Evolutionary conservation across 495 filamentous ascomycete species (phyloP), one percentile per base, ranked within the genome.

Genomic region (Xylaria curta): DNA sequence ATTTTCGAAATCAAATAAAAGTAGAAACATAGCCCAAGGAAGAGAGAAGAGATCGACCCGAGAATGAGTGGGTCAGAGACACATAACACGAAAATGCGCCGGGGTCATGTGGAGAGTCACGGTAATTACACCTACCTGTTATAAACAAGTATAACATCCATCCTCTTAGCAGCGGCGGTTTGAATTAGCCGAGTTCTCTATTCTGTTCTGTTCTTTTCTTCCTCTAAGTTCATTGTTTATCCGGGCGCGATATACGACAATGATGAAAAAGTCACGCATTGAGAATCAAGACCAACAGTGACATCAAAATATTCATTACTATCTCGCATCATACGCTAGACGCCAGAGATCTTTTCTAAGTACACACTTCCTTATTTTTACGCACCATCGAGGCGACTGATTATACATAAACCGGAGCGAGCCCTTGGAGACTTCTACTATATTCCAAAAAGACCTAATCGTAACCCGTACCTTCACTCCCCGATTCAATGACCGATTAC

Each of bases 401-500:
- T 60, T 38, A 60, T 10, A 10, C n/a, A 60, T 59, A 19, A 59
- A n/a, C 58, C 58, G n/a, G n/a, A n/a, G n/a, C 9, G 7, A 9
- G 33, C 19, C 33, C 8, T 36, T 38, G 31, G 31, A 59, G 10
- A 4, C 15, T 36, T 59, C 28, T 36, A n/a, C 54, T n/a, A n/a
- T n/a, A n/a, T n/a, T 36, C 28, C n/a, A 6, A 19, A 17, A 19
- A 31, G 28, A 12, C n/a, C n/a, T n/a, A n/a, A 15, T 28, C 31
- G 53, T 15, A 13, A 60, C 21, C 12, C 58, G 2, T 15, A 60
- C 1, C 13, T 12, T 21, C 5, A 4, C 19, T 21, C 33, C 15
- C 26, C 9, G n/a, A 60, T 8, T 3, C 33, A 21, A 12, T 38
- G 4, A 46, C 36, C 60, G 12, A 28, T 87, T 90, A 95, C 71